Evolutionary conservation across 768 basidiomycete genomes (phyloP).

Genomic region (Mycena belliarum): DNA sequence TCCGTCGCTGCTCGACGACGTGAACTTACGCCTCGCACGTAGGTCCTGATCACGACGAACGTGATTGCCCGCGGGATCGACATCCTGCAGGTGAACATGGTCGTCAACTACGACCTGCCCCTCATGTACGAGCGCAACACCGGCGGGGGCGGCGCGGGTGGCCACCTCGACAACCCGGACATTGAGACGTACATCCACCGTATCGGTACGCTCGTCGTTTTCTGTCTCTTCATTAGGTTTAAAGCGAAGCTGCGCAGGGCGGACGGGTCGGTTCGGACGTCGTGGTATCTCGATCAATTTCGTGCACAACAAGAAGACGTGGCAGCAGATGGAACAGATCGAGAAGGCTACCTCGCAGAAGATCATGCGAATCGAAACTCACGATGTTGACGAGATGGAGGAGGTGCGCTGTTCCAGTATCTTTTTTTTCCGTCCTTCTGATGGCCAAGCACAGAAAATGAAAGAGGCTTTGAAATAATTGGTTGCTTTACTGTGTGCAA

Average conservation of each 20-base stretch:
- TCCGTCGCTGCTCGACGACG: background rate
- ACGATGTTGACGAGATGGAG: conserved; percentile 93
- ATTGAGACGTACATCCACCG: conserved; percentile 98
- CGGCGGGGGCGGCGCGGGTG: conserved; percentile 38
- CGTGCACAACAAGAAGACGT: conserved; percentile 87
- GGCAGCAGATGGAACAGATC: conserved; percentile 88
- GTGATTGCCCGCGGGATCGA: conserved; percentile 98
- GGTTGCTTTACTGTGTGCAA: conserved; percentile 6
- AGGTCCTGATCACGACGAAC: conserved; percentile 93
- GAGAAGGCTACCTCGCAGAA: conserved; percentile 74
- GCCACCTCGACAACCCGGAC: conserved; percentile 59
- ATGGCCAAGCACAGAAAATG: conserved; percentile 60
- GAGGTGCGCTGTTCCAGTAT: conserved; percentile 52
- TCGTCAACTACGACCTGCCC: conserved; percentile 98
- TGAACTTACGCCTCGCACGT: background rate
- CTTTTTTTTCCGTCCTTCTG: background rate
- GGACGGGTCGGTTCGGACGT: conserved; percentile 96
- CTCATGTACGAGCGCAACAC: conserved; percentile 73
- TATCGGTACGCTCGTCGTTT: conserved; percentile 68
- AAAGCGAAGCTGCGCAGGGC: conserved; percentile 53
- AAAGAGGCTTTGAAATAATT: conserved; percentile 73
- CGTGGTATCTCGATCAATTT: conserved; percentile 98
- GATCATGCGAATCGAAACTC: conserved; percentile 86
- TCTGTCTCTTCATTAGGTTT: background rate
- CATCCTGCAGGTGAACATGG: conserved; percentile 99